Evolutionary conservation across 768 basidiomycete species (phyloP).

Genomic region (Kwoniella shandongensis): DNA sequence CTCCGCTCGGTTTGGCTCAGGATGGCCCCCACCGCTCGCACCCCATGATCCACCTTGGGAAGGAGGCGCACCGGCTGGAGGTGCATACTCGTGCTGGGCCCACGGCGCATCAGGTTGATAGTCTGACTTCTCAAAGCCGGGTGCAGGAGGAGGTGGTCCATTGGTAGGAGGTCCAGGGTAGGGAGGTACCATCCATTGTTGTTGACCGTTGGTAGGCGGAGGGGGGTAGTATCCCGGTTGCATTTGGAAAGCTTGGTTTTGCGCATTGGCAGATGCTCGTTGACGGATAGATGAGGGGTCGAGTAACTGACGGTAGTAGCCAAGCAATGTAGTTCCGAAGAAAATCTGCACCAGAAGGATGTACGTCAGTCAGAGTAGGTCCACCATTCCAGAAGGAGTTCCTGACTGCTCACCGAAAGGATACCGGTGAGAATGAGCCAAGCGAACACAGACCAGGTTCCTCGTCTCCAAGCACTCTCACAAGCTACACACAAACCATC

Average conservation of each 20-base stretch:
- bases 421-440: conserved; percentile 61
- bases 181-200: conserved; percentile 51
- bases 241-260: conserved; percentile 31
- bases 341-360: conserved; percentile 56
- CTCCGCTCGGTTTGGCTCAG: conserved; percentile 15
- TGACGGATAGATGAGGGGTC: conserved; percentile 62
- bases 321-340: conserved; percentile 67
- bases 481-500: conserved; percentile 62
- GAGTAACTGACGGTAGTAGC: conserved; percentile 71
- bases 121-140: conserved; percentile 41
- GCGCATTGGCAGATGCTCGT: conserved; percentile 12
- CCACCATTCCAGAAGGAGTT: no score
- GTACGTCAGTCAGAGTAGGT: background rate
- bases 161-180: conserved; percentile 49
- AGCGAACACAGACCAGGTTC: conserved; percentile 69
- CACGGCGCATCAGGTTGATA: conserved; percentile 45
- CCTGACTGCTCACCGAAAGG: conserved; percentile 56
- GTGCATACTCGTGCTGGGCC: conserved; percentile 30
- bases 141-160: conserved; percentile 6
- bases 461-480: conserved; percentile 61
- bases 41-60: background rate
- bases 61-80: conserved; percentile 24
- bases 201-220: conserved; percentile 17
- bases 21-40: background rate
- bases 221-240: conserved; percentile 31